Percentiles rank a stretch among this genome's conserved stretches.
phyloP scores from a whole-genome alignment of 2,329 filamentous ascomycete species.

The Fusarium succisae region DNA sequence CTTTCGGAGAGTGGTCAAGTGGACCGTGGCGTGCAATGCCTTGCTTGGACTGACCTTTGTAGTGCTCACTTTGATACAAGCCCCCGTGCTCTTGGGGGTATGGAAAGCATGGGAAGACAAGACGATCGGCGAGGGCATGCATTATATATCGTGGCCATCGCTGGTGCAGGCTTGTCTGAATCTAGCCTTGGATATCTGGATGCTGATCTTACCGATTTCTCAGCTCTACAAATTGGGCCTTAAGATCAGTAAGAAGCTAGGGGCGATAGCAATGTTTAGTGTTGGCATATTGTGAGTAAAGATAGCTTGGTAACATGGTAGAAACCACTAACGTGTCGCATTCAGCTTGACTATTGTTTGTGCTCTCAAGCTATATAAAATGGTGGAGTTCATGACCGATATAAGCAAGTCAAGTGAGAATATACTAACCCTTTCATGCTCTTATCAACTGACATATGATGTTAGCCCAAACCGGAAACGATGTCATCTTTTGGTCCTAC shows the following conservation, averaged over 20 bases:
- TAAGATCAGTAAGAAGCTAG: background rate
- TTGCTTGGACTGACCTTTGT: background rate
- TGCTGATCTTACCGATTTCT: background rate
- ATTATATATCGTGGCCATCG: background rate
- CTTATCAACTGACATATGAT: background rate
- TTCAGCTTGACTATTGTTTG: background rate
- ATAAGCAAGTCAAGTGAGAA: background rate
- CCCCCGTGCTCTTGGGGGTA: background rate
- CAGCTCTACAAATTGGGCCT: background rate
- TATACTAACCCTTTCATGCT: background rate
- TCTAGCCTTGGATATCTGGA: background rate
- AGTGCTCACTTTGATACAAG: background rate
- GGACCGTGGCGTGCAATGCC: background rate
- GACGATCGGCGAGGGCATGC: background rate
- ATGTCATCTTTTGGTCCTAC: background rate
- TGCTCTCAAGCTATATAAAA: background rate
- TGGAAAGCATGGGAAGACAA: background rate
- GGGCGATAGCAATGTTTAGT: background rate
- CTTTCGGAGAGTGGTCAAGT: background rate
- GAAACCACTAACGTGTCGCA: background rate
- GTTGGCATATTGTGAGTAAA: background rate
- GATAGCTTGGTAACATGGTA: accelerated
- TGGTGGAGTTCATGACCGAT: background rate
- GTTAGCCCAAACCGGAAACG: background rate
- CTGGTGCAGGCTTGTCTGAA: background rate